phyloP scores from a whole-genome alignment of 441 rosid genomes.

The Geranium incanum region DNA sequence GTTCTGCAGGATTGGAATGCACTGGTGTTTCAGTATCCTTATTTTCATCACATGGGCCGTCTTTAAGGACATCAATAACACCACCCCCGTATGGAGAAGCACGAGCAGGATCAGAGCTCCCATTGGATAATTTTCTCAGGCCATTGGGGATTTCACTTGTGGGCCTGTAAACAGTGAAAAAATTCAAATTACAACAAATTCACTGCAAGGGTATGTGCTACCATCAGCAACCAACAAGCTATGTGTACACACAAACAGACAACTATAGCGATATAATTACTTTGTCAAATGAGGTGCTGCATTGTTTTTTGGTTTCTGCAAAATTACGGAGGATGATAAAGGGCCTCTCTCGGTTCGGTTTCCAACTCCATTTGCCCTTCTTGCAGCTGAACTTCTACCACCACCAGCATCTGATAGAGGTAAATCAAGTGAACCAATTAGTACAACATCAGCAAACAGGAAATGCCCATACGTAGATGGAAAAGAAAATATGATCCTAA shows the following conservation, averaged over 20 bases:
- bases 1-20: conserved; percentile 19
- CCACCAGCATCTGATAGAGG: conserved; percentile 37
- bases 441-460: background rate
- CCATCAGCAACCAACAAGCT: background rate
- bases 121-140: conserved; percentile 34
- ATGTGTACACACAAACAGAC: background rate
- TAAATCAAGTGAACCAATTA: background rate
- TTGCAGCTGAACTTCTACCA: conserved; percentile 40
- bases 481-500: background rate
- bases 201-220: background rate
- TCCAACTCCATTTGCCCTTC: conserved; percentile 51
- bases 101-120: conserved; percentile 29
- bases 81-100: conserved; percentile 19
- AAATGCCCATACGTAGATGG: background rate
- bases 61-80: conserved; percentile 23
- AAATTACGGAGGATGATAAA: conserved; percentile 16
- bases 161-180: conserved; percentile 30
- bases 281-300: conserved; percentile 31
- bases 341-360: conserved; percentile 32
- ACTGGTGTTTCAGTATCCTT: conserved; percentile 19
- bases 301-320: conserved; percentile 34
- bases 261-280: conserved; percentile 30
- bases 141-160: conserved; percentile 29
- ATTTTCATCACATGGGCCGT: conserved; percentile 23
- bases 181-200: background rate